These are phyloP conservation scores for Aspergillus pseudoterreus DNA, from an alignment of 2,329 filamentous ascomycete genomes.

Conservation along the genomic window DNA sequence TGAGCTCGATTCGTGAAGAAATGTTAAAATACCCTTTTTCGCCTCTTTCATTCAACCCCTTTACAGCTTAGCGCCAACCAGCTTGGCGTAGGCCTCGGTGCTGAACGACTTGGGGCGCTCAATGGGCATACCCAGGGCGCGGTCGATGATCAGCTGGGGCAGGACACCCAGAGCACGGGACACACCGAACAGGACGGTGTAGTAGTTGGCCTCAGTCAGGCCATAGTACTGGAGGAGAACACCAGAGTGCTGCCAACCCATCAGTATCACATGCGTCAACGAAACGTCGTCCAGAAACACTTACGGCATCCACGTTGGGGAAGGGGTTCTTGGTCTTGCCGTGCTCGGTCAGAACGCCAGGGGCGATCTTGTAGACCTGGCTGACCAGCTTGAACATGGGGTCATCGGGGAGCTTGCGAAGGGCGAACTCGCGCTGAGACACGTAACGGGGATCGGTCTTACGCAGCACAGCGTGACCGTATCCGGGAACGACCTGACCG, in stretches of 20 bases:
- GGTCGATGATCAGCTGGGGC: constrained; percentile 99
- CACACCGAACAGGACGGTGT: constrained; percentile 99
- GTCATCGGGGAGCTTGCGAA: constrained; percentile 89
- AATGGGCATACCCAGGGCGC: constrained; percentile 91
- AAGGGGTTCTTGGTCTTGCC: constrained; percentile 99
- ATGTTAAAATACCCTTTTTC: constrained; percentile 6
- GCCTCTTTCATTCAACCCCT: constrained; percentile 20
- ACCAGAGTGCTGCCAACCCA: constrained; percentile 69
- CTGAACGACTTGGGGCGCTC: constrained; percentile 99
- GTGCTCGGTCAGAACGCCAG: constrained; percentile 96
- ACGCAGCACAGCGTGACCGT: constrained; percentile 97
- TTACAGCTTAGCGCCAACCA: constrained; percentile 87
- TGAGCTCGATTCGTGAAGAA: constrained; percentile 18
- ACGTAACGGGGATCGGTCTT: constrained; percentile 99
- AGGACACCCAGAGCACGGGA: constrained; percentile 97
- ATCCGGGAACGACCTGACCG: constrained; percentile 94
- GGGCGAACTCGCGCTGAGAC: constrained; percentile 95
- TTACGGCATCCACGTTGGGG: constrained; percentile 89
- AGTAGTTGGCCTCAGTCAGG: constrained; percentile 98
- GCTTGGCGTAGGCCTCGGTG: constrained; percentile 93
- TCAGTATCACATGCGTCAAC: constrained; percentile 3
- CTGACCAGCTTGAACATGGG: constrained; percentile 99
- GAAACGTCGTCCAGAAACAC: constrained; percentile 13
- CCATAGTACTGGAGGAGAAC: constrained; percentile 99
- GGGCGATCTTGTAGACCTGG: constrained; percentile 99